These are phyloP conservation scores for Aureoboletus auriporus DNA, from an alignment of 768 basidiomycete genomes.

Conservation along the genomic window DNA sequence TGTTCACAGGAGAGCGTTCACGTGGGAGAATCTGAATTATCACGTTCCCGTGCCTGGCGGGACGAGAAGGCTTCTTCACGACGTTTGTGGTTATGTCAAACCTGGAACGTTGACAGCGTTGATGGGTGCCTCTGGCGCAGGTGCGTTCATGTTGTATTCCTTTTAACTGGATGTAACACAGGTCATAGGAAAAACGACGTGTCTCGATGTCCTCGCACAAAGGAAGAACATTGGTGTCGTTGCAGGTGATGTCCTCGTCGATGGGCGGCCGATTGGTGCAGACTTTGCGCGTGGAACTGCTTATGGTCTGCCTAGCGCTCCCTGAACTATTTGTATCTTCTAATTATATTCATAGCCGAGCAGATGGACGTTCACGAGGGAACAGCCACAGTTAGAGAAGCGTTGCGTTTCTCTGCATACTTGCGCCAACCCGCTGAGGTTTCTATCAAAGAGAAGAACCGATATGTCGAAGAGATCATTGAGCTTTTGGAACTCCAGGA, in stretches of 20 bases:
- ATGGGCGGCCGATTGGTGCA: conserved; percentile 56
- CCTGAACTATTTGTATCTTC: conserved; percentile 17
- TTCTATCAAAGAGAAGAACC: conserved; percentile 68
- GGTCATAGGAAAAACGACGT: conserved; percentile 66
- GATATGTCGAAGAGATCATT: conserved; percentile 79
- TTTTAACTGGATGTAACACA: neutral
- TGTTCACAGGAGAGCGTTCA: conserved; percentile 46
- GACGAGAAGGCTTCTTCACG: conserved; percentile 59
- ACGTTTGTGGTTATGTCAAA: conserved; percentile 76
- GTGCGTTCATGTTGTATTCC: conserved; percentile 31
- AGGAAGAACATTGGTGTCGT: conserved; percentile 70
- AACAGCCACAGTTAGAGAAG: conserved; percentile 79
- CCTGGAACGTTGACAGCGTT: conserved; percentile 87
- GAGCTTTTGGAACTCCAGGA: conserved; percentile 82
- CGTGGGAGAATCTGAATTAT: conserved; percentile 80
- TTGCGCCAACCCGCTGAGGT: conserved; percentile 72
- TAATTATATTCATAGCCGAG: conserved; percentile 46
- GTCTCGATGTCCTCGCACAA: conserved; percentile 68
- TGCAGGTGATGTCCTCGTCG: conserved; percentile 58
- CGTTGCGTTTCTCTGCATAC: conserved; percentile 81
- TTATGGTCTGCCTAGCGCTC: conserved; percentile 48
- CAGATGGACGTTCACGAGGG: conserved; percentile 87
- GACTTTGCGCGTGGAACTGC: conserved; percentile 69
- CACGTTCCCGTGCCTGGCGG: conserved; percentile 66
- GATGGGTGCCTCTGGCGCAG: conserved; percentile 84